phyloP scores from a whole-genome alignment of 495 filamentous ascomycete species.

The Poronia punctata region DNA sequence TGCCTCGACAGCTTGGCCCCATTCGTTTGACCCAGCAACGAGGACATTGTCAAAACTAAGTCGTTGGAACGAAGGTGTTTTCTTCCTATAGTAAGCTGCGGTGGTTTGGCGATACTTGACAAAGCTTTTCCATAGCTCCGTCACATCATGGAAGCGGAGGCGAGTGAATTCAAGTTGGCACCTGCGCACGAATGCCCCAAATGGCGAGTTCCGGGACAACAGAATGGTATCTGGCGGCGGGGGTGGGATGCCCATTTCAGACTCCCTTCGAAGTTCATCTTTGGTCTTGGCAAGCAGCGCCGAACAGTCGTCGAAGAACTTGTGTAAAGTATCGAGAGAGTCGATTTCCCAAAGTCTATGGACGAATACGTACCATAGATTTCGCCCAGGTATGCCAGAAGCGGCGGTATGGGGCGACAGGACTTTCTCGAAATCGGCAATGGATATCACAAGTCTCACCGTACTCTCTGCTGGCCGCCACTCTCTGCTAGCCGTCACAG shows the following conservation, averaged over 20 bases:
- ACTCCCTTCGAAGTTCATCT: slow-evolving; percentile 46
- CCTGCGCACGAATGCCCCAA: slow-evolving; percentile 78
- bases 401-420: slow-evolving; percentile 47
- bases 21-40: slow-evolving; percentile 38
- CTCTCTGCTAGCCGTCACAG: slow-evolving; percentile 14
- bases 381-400: slow-evolving; percentile 70
- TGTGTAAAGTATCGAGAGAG: slow-evolving; percentile 67
- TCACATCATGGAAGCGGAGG: slow-evolving; percentile 68
- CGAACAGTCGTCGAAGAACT: slow-evolving; percentile 58
- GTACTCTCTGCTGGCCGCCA: slow-evolving; percentile 36
- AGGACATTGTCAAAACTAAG: slow-evolving; percentile 64
- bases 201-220: slow-evolving; percentile 60
- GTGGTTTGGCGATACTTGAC: slow-evolving; percentile 72
- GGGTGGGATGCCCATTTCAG: slow-evolving; percentile 26
- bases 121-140: slow-evolving; percentile 74
- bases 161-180: slow-evolving; percentile 71
- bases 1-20: slow-evolving; percentile 38
- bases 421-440: slow-evolving; percentile 60
- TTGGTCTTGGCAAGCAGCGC: slow-evolving; percentile 54
- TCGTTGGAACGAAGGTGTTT: slow-evolving; percentile 55
- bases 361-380: slow-evolving; percentile 77
- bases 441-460: slow-evolving; percentile 49
- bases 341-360: slow-evolving; percentile 80
- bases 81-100: slow-evolving; percentile 59
- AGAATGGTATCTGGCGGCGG: slow-evolving; percentile 39